Evolutionary conservation across 208 protist genomes (phyloP).

Genomic region (Crithidia sp.): DNA sequence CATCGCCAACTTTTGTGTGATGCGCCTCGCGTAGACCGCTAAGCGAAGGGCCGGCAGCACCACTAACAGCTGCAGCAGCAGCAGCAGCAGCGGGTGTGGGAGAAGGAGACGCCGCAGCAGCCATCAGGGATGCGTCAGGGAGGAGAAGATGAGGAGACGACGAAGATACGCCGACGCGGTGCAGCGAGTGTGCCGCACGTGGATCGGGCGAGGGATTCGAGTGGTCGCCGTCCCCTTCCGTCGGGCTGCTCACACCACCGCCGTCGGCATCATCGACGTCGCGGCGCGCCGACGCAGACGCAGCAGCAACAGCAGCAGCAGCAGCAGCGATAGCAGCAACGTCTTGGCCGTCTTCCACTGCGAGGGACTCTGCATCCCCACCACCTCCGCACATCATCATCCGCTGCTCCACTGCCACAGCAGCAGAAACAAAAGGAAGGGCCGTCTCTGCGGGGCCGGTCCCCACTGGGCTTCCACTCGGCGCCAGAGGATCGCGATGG

Average conservation of each 20-base stretch:
- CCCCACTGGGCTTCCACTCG: neutral
- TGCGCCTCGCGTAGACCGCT: neutral
- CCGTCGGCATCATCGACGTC: neutral
- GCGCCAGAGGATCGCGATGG: constrained; percentile 1
- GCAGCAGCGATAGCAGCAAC: neutral
- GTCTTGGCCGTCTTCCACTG: neutral
- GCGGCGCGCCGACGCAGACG: too few relatives aligned
- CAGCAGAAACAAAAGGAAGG: neutral
- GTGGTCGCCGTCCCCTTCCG: constrained; percentile 9
- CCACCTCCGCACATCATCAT: neutral
- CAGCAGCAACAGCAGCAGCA: neutral
- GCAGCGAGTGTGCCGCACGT: neutral
- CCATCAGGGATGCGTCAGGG: too few relatives aligned
- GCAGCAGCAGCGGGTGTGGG: neutral
- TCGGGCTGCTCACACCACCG: neutral
- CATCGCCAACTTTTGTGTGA: neutral
- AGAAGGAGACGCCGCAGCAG: neutral
- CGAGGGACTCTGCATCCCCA: constrained; percentile 2
- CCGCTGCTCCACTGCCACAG: neutral
- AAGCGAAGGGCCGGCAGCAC: too few relatives aligned
- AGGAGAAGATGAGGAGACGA: too few relatives aligned
- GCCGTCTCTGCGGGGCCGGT: too few relatives aligned
- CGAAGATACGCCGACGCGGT: neutral
- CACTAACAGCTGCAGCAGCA: neutral
- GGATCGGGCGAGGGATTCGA: constrained; percentile 8